Conservation (phyloP, 2,329 filamentous ascomycete species). For the Aspergillus eucalypticola region DNA sequence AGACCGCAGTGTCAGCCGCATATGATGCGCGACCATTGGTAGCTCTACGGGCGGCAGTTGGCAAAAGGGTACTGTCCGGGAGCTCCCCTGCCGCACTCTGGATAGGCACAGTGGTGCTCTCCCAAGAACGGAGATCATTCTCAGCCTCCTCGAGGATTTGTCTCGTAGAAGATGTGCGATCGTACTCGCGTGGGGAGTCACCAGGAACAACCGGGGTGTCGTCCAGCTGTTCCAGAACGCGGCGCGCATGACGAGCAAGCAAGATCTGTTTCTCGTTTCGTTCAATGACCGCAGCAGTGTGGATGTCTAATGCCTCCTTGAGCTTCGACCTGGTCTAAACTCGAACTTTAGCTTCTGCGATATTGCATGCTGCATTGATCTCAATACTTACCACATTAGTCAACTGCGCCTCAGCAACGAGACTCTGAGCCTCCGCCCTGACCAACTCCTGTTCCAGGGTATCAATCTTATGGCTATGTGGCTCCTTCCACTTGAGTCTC, state of each 20-base stretch:
- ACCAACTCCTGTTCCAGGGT: conserved; percentile 95
- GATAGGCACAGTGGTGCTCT: conserved; percentile 57
- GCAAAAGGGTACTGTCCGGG: conserved; percentile 44
- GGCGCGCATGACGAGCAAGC: conserved; percentile 84
- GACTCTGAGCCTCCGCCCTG: conserved; percentile 88
- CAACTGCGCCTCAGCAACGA: conserved; percentile 94
- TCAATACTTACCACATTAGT: conserved; percentile 75
- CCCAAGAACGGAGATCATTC: conserved; percentile 79
- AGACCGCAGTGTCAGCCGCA: conserved; percentile 1
- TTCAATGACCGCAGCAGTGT: conserved; percentile 90
- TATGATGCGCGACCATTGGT: conserved; percentile 10
- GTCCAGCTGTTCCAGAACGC: conserved; percentile 81
- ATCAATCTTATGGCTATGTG: conserved; percentile 75
- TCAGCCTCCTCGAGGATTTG: conserved; percentile 92
- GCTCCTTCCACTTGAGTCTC: conserved; percentile 88
- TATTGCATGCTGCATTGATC: neutral
- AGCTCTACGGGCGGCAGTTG: conserved; percentile 18
- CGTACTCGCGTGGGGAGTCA: conserved; percentile 70
- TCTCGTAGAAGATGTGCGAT: conserved; percentile 66
- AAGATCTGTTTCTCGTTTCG: conserved; percentile 96
- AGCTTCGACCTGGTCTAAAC: conserved; percentile 81
- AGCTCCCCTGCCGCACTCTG: conserved; percentile 50
- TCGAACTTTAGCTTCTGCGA: neutral
- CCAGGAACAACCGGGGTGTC: conserved; percentile 88
- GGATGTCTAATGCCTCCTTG: conserved; percentile 88